Evolutionary conservation across 257 asterid genomes (phyloP).

Genomic region (Solanum rostratum): DNA sequence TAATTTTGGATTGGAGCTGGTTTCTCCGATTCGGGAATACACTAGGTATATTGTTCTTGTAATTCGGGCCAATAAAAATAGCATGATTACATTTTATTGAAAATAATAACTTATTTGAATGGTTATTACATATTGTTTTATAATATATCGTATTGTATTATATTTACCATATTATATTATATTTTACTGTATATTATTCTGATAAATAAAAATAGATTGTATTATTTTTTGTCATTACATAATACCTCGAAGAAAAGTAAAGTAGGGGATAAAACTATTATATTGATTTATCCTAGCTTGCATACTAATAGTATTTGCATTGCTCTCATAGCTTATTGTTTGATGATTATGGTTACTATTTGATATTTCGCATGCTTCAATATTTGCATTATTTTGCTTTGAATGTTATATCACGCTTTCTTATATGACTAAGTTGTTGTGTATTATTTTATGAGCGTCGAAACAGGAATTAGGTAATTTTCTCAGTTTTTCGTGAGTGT

Average conservation of each 20-base stretch:
- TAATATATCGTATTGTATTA: background rate
- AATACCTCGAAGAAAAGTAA: background rate
- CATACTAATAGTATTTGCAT: background rate
- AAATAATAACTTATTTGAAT: background rate
- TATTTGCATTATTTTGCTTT: background rate
- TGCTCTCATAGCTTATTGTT: background rate
- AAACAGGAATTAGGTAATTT: too few relatives aligned
- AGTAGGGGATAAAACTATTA: background rate
- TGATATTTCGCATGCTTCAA: background rate
- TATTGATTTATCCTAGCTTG: background rate
- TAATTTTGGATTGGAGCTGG: background rate
- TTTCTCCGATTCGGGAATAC: too few relatives aligned
- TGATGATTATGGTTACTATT: background rate
- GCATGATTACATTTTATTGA: background rate
- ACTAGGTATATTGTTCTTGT: too few relatives aligned
- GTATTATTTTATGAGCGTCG: too few relatives aligned
- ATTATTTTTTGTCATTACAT: background rate
- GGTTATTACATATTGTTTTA: background rate
- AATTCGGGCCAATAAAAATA: background rate
- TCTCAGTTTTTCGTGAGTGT: too few relatives aligned
- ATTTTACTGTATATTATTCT: background rate
- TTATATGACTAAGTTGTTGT: background rate
- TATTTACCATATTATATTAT: background rate
- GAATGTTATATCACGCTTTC: background rate
- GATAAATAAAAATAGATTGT: background rate